Percentiles rank a stretch among this genome's conserved stretches.
These are phyloP conservation scores for Phanerochaete carnosa DNA, from an alignment of 768 basidiomycete species.

Conservation along the genomic window DNA sequence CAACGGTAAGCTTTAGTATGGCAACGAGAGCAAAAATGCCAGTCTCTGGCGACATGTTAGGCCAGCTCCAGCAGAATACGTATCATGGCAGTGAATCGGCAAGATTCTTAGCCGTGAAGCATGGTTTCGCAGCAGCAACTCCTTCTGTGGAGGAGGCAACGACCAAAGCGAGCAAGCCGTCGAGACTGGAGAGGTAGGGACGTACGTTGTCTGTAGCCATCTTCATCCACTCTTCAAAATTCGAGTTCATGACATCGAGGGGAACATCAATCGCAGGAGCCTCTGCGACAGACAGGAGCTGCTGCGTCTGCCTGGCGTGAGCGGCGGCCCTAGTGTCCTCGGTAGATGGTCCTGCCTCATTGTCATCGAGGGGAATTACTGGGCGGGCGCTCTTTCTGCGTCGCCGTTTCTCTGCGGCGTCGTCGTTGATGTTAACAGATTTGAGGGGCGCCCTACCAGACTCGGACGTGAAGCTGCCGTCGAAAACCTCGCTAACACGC, in stretches of 20 bases:
- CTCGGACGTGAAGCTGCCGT: slow-evolving; percentile 34
- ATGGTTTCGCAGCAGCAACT: background rate
- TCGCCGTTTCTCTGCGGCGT: slow-evolving; percentile 81
- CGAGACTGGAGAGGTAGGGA: slow-evolving; percentile 15
- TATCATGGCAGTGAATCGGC: too few species aligned
- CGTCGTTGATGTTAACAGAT: slow-evolving; percentile 67
- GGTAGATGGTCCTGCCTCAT: slow-evolving; percentile 54
- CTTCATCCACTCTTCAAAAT: slow-evolving; percentile 99
- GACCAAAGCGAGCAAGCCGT: background rate
- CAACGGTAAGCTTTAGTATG: background rate
- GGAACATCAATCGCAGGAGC: slow-evolving; percentile 59
- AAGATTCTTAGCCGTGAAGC: background rate
- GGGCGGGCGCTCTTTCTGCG: slow-evolving; percentile 76
- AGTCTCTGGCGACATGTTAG: background rate
- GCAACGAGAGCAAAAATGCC: background rate
- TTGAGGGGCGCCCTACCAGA: slow-evolving; percentile 32
- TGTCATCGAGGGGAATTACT: slow-evolving; percentile 39
- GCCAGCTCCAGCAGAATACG: background rate
- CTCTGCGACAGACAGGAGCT: slow-evolving; percentile 57
- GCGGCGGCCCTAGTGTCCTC: slow-evolving; percentile 35
- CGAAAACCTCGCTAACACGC: slow-evolving; percentile 58
- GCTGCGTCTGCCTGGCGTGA: slow-evolving; percentile 51
- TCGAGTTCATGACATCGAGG: slow-evolving; percentile 84
- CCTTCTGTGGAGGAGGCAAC: background rate
- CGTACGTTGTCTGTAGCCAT: slow-evolving; percentile 97